Base-by-base conservation (phyloP, 2,329 filamentous ascomycete genomes). In the Rhytidhysteron rufulum region DNA sequence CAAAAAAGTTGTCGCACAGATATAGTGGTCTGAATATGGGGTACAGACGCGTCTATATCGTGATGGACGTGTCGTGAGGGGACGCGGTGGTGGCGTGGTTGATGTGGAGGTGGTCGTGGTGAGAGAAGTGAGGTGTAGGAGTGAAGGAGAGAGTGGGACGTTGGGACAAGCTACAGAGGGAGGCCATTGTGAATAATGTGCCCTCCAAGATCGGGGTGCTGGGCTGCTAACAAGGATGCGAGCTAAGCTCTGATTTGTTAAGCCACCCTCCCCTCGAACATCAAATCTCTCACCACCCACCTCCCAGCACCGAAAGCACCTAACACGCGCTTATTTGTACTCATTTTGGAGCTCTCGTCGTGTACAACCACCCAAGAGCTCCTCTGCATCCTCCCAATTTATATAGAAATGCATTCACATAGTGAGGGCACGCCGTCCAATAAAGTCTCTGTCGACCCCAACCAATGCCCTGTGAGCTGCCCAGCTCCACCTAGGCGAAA, bases 281-380 rank as follows among this genome's bases (percentile, higher is more conserved):
- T 44, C 45, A 53, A 54, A 58, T n/a, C 49, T 48, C 49, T 43
- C 40, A 44, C 41, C 49, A 41, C 48, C 54, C 48, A 49, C 48
- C 54, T 57, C 56, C 48, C 41, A 34, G 40, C 36, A 47, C 40
- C 51, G 37, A 57, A 54, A 62, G 53, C 52, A 44, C 51, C 53
- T 63, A 68, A 68, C 53, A 61, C 64, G 66, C 58, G 67, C 71
- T 66, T 85, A 76, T 72, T 80, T 82, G 74, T 78, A 78, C 82
- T 86, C 75, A 56, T 82, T 82, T 56, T 71, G 69, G 67, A 80
- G 80, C 68, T 63, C 64, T 25, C 34, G 43, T 32, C 30, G 34
- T 42, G 47, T n/a, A n/a, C n/a, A n/a, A n/a, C n/a, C n/a, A n/a
- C n/a, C n/a, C n/a, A n/a, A n/a, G n/a, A n/a, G n/a, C n/a, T n/a